Evolutionary conservation across 2,329 filamentous ascomycete genomes (phyloP), one percentile per base, ranked within the genome.

Genomic region (Trichoderma asperellum): DNA sequence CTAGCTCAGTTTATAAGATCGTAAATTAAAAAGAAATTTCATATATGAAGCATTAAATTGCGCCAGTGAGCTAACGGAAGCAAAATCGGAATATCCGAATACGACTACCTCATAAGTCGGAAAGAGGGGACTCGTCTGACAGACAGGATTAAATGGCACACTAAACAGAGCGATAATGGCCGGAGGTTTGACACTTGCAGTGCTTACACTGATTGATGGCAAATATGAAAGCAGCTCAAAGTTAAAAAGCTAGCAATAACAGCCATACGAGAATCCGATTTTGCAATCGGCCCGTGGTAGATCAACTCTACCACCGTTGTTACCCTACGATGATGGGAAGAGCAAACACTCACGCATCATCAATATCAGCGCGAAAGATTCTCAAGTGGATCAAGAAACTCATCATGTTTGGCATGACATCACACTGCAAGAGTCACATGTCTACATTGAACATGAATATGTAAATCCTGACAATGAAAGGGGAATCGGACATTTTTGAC

Each of bases 371-470:
- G 32, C 32, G 32, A 53, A 27, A 32, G 47, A 66, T 47, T 66
- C n/a, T 18, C 29, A 66, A 27, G 37, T 40, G n/a, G 62, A 27
- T 34, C 27, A 27, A 12, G 27, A 34, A n/a, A 29, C 10, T n/a
- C 32, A 6, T 34, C 12, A 27, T 24, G 29, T 27, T 6, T 56
- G 52, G 62, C 18, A 66, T 66, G 62, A 66, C 56, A 37, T 66
- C 62, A 66, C 34, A 21, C 52, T 35, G 4, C 37, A n/a, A 49
- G 52, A 35, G 16, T 37, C 52, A 56, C 12, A 43, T 66, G 27
- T 3, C 27, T 27, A 14, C 37, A 49, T 18, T n/a, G 53, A 35
- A 40, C 5, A 18, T 2, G 37, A 34, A 53, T 65, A 57, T 27
- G 37, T 34, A 47, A 32, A 47, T 16, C 27, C 57, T 57, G 52